Conservation (phyloP, 1,284 basidiomycete species). For the Cryptococcus hybrid region DNA sequence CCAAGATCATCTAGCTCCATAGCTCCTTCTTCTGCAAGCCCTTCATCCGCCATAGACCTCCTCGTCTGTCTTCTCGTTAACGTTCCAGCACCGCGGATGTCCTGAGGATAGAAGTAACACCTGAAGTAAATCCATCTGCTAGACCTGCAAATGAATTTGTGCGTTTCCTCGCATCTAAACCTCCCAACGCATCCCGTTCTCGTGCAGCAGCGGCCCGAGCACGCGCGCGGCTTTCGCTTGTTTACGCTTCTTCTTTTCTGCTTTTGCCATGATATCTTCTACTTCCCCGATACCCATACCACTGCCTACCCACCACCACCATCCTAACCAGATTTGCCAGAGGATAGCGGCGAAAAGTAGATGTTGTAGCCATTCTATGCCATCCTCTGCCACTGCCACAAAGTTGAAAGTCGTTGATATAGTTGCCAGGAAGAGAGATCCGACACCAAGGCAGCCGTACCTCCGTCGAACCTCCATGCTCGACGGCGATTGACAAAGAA, state of each 20-base stretch:
- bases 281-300: constrained; percentile 64
- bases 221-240: constrained; percentile 24
- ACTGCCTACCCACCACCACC: constrained; percentile 98
- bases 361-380: constrained; percentile 80
- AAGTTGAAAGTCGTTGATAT: constrained; percentile 80
- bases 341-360: constrained; percentile 83
- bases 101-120: constrained; percentile 27
- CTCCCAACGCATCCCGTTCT: not conserved
- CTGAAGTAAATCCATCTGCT: constrained; percentile 22
- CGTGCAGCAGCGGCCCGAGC: constrained; percentile 11
- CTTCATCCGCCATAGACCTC: constrained; percentile 6
- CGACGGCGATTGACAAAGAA: constrained; percentile 81
- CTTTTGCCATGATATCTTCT: constrained; percentile 50
- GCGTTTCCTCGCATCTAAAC: constrained; percentile 2
- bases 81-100: constrained; percentile 11
- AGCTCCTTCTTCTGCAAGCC: constrained; percentile 12
- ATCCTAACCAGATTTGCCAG: constrained; percentile 81
- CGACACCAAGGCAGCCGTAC: constrained; percentile 87
- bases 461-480: constrained; percentile 94
- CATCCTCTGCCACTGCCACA: constrained; percentile 76
- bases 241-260: constrained; percentile 41
- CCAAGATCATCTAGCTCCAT: constrained; percentile 16
- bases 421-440: constrained; percentile 73
- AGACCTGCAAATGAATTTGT: constrained; percentile 18
- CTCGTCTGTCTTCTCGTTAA: constrained; percentile 12